These are phyloP conservation scores for Clarireedia monteithiana DNA, from an alignment of 2,329 filamentous ascomycete species.

Conservation along the genomic window DNA sequence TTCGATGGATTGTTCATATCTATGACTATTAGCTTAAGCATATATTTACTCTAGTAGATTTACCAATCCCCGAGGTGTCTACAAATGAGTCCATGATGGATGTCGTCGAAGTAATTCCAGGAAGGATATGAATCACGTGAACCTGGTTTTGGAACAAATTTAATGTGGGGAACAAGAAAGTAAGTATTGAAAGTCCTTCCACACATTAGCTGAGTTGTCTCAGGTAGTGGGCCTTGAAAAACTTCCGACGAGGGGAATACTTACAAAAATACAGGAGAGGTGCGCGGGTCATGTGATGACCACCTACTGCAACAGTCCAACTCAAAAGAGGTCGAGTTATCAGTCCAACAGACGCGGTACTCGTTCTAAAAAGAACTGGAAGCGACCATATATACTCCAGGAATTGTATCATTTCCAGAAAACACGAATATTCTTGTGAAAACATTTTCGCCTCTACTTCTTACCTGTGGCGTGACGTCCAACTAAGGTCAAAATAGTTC, in stretches of 20 bases:
- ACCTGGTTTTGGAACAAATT: not conserved
- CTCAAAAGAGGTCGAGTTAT: no score
- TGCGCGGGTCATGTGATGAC: not conserved
- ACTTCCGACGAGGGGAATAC: not conserved
- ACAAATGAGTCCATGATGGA: constrained; percentile 5
- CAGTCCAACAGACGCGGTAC: no score
- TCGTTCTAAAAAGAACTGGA: not conserved
- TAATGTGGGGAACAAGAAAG: not conserved
- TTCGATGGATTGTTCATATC: constrained; percentile 15
- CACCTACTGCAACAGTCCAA: no score
- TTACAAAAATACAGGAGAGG: not conserved
- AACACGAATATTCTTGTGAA: not conserved
- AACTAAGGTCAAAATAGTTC: not conserved
- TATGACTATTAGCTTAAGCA: constrained; percentile 3
- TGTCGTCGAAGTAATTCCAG: no score
- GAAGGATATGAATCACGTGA: not conserved
- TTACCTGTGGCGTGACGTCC: not conserved
- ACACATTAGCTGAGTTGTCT: no score
- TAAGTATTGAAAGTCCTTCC: not conserved
- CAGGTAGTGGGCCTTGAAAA: no score
- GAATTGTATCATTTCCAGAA: not conserved
- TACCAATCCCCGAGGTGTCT: constrained; percentile 9
- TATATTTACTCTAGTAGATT: not conserved
- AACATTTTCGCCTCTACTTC: not conserved
- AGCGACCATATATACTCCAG: not conserved